Base-by-base conservation (phyloP, 352 stramenopile genomes). In the Plasmopara viticola region DNA sequence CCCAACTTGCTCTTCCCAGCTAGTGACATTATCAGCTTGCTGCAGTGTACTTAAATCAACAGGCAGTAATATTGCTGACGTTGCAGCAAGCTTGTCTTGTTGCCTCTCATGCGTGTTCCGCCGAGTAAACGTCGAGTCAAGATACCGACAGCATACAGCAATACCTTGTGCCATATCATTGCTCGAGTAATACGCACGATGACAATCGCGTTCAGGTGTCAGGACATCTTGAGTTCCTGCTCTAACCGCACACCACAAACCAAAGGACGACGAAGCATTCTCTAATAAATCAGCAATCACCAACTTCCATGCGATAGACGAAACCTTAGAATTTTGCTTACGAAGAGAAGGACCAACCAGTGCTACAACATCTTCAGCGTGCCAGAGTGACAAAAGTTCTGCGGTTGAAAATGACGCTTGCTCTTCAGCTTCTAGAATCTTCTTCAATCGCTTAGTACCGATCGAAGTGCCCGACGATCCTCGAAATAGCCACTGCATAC, bases 271-370 rank as follows among this genome's bases (percentile, higher is more conserved):
- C 6, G 62, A 59, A 7, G 65, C 58, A 46, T 58, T 62, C 49
- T 85, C 71, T 33, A 86, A 44, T 10, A 92, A 53, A 56, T 92
- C 79, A n/a, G 73, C 79, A 42, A 92, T 64, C 35, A 89, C 60
- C 31, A 90, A 56, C 51, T 92, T 92, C 78, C 78, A 92, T 8
- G 62, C 51, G 8, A 73, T 62, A 41, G 58, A 55, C 12, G 58
- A 47, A 14, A 44, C 17, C 3, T 20, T 56, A 4, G 53, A 18
- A 13, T 61, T 70, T 44, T 52, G 53, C 25, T 33, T 50, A 2
- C 49, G 51, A 48, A 84, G 60, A n/a, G 58, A 44, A 28, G 52
- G 39, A 14, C 58, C 47, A 39, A 77, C 65, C 34, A 87, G 41
- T 10, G 10, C 34, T 44, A 68, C 0, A 6, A 76, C 55, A 37